Percentiles rank a stretch among this genome's conserved stretches.
Evolutionary conservation across 495 filamentous ascomycete species (phyloP).

Genomic region (Trichoderma gamsii): DNA sequence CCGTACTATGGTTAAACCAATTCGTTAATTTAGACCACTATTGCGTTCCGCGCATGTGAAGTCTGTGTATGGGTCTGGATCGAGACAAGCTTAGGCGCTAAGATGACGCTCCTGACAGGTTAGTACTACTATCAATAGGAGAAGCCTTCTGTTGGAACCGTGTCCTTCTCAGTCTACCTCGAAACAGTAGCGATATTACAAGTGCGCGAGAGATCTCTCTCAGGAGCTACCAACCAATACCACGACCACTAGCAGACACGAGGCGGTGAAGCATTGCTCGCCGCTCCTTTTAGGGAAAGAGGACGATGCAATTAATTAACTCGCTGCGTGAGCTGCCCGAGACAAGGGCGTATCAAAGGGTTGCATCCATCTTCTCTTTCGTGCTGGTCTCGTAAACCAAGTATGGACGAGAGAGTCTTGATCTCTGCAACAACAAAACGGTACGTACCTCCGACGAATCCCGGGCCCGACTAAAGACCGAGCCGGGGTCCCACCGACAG

Average conservation of each 20-base stretch:
- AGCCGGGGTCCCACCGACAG: not conserved
- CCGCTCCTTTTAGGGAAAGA: not conserved
- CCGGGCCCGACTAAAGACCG: not conserved
- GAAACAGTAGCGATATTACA: too few species aligned
- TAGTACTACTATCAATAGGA: not conserved
- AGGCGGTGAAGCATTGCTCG: not conserved
- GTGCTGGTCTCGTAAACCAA: not conserved
- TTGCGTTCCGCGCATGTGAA: not conserved
- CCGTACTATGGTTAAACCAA: too few species aligned
- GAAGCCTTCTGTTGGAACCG: not conserved
- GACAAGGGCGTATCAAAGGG: not conserved
- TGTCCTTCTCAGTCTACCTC: too few species aligned
- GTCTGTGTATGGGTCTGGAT: not conserved
- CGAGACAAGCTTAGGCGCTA: conserved; percentile 1
- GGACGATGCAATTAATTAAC: not conserved
- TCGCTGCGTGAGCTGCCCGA: not conserved
- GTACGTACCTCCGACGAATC: not conserved
- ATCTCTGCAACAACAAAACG: not conserved
- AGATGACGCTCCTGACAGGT: not conserved
- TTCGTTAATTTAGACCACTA: not conserved
- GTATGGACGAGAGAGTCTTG: not conserved
- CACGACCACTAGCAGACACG: not conserved
- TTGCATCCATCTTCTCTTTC: not conserved
- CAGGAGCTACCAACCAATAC: too few species aligned
- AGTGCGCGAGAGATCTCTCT: too few species aligned